phyloP scores from a whole-genome alignment of 495 filamentous ascomycete species.

The Hypoxylon cercidicola region DNA sequence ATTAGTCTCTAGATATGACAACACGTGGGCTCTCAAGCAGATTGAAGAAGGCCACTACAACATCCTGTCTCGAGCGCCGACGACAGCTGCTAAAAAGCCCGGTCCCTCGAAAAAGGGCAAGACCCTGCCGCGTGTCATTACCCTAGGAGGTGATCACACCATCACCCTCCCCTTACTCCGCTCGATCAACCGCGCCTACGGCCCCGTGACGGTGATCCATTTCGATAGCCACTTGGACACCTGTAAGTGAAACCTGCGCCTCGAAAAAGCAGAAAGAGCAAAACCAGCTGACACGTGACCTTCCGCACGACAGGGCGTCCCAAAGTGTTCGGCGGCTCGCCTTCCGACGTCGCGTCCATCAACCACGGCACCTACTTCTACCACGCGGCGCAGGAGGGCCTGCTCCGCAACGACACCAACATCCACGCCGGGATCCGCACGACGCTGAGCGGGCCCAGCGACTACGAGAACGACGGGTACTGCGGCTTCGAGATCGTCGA shows the following conservation, averaged over 20 bases:
- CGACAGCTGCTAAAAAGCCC: conserved; percentile 56
- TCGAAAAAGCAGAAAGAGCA: not conserved
- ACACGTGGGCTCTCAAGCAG: conserved; percentile 78
- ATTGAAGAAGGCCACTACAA: conserved; percentile 76
- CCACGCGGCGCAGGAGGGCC: conserved; percentile 78
- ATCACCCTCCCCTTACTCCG: conserved; percentile 82
- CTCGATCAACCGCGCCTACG: conserved; percentile 79
- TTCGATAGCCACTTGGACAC: conserved; percentile 88
- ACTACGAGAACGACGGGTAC: conserved; percentile 74
- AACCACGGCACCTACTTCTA: conserved; percentile 92
- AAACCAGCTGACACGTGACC: conserved; percentile 2
- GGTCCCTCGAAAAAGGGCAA: conserved; percentile 63
- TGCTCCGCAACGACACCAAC: conserved; percentile 74
- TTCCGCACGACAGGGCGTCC: conserved; percentile 65
- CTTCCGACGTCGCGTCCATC: conserved; percentile 70
- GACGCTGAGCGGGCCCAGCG: conserved; percentile 73
- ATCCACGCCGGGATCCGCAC: conserved; percentile 85
- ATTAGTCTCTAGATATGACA: conserved; percentile 65
- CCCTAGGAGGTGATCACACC: conserved; percentile 85
- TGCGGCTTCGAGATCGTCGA: conserved; percentile 79
- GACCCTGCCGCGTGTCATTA: conserved; percentile 71
- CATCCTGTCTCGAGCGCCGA: conserved; percentile 62
- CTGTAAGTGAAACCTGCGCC: conserved; percentile 73
- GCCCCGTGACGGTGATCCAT: conserved; percentile 84
- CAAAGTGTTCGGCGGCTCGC: conserved; percentile 69